Evolutionary conservation across 2,329 filamentous ascomycete species (phyloP).

Genomic region (Exophiala spinifera): DNA sequence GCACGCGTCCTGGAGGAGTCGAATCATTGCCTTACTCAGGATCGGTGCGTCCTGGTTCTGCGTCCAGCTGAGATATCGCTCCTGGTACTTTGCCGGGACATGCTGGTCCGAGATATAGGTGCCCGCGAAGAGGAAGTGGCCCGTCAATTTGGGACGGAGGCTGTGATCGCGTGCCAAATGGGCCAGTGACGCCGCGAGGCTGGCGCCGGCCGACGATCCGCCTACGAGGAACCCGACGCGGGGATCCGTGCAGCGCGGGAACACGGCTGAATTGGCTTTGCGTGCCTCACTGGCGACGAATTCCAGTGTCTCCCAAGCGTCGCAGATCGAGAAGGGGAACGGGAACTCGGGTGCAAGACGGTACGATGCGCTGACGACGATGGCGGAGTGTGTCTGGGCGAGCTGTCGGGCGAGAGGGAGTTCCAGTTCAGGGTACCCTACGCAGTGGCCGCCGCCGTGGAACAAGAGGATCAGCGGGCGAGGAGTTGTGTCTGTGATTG

Average conservation of each 20-base stretch:
- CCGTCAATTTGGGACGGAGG: slow-evolving; percentile 45
- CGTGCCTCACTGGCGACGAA: slow-evolving; percentile 37
- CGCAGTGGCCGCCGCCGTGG: slow-evolving; percentile 31
- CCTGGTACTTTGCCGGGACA: slow-evolving; percentile 39
- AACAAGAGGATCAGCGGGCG: slow-evolving; percentile 29
- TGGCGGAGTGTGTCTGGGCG: slow-evolving; percentile 25
- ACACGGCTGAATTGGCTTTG: slow-evolving; percentile 34
- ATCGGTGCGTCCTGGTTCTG: slow-evolving; percentile 43
- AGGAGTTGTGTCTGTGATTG: neutral
- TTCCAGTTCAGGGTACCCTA: slow-evolving; percentile 27
- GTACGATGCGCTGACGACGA: slow-evolving; percentile 30
- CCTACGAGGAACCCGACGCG: slow-evolving; percentile 49
- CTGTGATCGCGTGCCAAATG: slow-evolving; percentile 43
- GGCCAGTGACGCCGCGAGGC: slow-evolving; percentile 39
- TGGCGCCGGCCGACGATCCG: slow-evolving; percentile 48
- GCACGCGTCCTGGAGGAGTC: slow-evolving; percentile 33
- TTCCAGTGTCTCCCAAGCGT: slow-evolving; percentile 47
- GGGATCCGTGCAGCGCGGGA: slow-evolving; percentile 39
- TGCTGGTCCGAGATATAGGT: slow-evolving; percentile 32
- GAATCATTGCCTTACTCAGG: slow-evolving; percentile 32
- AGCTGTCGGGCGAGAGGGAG: slow-evolving; percentile 25
- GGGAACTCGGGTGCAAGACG: slow-evolving; percentile 47
- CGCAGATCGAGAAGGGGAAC: slow-evolving; percentile 45
- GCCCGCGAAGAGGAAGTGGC: slow-evolving; percentile 45
- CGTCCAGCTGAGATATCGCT: slow-evolving; percentile 39